phyloP scores from a whole-genome alignment of 2,329 filamentous ascomycete species.

The Xylaria multiplex region DNA sequence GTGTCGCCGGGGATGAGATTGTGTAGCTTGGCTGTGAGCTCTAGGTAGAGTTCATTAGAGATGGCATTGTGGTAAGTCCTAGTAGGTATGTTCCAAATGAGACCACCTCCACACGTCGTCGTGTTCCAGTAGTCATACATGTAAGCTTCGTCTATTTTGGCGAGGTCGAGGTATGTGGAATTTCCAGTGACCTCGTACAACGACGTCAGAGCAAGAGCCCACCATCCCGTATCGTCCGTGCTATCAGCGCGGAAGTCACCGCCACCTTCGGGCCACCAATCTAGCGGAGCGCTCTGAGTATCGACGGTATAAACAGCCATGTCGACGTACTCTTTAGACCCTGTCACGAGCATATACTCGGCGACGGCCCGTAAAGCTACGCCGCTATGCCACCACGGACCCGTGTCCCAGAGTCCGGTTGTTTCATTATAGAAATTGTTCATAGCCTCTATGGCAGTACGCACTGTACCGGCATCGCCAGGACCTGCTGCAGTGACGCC shows the following conservation, averaged over 20 bases:
- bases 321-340: constrained; percentile 46
- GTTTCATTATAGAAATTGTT: constrained; percentile 50
- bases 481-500: constrained; percentile 20
- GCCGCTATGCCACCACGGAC: constrained; percentile 54
- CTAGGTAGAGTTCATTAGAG: constrained; percentile 59
- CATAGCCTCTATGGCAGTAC: constrained; percentile 48
- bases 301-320: constrained; percentile 49
- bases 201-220: constrained; percentile 61
- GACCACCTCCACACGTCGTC: constrained; percentile 54
- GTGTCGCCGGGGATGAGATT: constrained; percentile 52
- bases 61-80: constrained; percentile 55
- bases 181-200: constrained; percentile 59
- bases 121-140: constrained; percentile 56
- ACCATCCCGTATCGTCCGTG: constrained; percentile 62
- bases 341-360: constrained; percentile 51
- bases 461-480: constrained; percentile 21
- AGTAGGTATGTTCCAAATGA: constrained; percentile 58
- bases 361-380: constrained; percentile 50
- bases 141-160: constrained; percentile 59
- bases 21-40: constrained; percentile 56
- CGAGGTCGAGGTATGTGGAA: constrained; percentile 56
- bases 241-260: constrained; percentile 54
- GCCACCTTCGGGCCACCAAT: constrained; percentile 52
- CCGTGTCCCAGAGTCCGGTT: constrained; percentile 50
- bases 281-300: constrained; percentile 48